Conservation (phyloP, 2,329 filamentous ascomycete genomes). For the Fusarium sp. region DNA sequence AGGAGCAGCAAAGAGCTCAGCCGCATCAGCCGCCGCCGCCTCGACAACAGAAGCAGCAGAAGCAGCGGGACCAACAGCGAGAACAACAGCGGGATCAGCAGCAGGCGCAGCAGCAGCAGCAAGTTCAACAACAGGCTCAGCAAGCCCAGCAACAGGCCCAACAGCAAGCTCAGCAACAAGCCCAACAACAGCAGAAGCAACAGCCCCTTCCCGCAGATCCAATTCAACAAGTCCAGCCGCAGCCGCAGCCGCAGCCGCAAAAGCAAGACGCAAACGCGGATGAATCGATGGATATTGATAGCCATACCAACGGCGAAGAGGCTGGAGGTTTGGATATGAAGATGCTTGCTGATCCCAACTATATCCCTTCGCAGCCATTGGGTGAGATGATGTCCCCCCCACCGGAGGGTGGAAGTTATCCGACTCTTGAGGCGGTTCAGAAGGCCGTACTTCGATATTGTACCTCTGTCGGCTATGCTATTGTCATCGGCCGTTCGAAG, state of each 20-base stretch:
- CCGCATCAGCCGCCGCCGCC: conserved; percentile 52
- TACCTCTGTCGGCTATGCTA: conserved; percentile 77
- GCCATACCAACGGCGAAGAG: conserved; percentile 64
- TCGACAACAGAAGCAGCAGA: conserved; percentile 50
- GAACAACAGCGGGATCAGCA: conserved; percentile 49
- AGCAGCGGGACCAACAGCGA: conserved; percentile 55
- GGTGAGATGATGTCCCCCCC: conserved; percentile 74
- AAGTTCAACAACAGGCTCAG: conserved; percentile 29
- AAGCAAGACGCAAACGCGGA: conserved; percentile 61
- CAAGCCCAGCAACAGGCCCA: conserved; percentile 51
- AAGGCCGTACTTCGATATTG: conserved; percentile 76
- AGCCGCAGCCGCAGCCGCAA: conserved; percentile 55
- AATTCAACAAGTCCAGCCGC: conserved; percentile 45
- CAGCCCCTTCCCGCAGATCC: conserved; percentile 4
- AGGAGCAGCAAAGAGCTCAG: conserved; percentile 46
- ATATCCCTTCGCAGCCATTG: conserved; percentile 69
- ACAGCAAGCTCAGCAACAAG: conserved; percentile 46
- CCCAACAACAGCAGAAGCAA: conserved; percentile 51
- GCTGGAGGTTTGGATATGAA: conserved; percentile 64
- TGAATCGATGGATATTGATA: conserved; percentile 69
- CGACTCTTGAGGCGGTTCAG: conserved; percentile 75
- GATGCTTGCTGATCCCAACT: conserved; percentile 65
- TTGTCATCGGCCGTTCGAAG: conserved; percentile 78
- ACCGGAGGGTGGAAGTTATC: conserved; percentile 75
- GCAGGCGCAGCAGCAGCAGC: conserved; percentile 54